phyloP scores from a whole-genome alignment of 2,329 filamentous ascomycete genomes.

The Botrytis sinoallii region DNA sequence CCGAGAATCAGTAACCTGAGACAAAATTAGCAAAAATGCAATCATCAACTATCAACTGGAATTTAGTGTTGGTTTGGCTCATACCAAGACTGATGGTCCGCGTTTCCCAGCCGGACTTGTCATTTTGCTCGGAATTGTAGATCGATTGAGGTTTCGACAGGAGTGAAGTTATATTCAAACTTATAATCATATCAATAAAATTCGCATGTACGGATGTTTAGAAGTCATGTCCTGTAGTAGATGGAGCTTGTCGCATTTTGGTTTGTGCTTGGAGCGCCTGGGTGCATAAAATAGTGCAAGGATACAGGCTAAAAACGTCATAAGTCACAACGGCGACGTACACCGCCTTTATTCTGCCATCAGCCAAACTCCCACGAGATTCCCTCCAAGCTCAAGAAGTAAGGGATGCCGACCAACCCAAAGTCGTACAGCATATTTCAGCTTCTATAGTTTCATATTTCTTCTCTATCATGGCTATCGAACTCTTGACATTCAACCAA shows the following conservation, averaged over 20 bases:
- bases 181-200: not conserved
- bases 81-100: conserved; percentile 60
- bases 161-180: conserved; percentile 3
- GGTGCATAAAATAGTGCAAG: conserved; percentile 13
- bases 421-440: not conserved
- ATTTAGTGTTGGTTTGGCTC: conserved; percentile 25
- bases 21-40: conserved; percentile 14
- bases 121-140: conserved; percentile 1
- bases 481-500: not conserved
- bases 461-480: not conserved
- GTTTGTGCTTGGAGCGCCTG: not conserved
- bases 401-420: not conserved
- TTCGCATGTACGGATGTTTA: not conserved
- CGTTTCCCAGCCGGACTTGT: conserved; percentile 44
- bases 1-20: conserved; percentile 56
- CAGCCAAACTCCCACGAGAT: not conserved
- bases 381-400: not conserved
- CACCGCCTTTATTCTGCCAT: not conserved
- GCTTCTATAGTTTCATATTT: not conserved
- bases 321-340: not conserved
- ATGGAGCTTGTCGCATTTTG: not conserved
- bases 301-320: conserved; percentile 9
- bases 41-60: not conserved
- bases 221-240: not conserved
- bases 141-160: not conserved